A percentile compares a stretch with the other conserved stretches of the same genome.
phyloP scores from a whole-genome alignment of 2,329 filamentous ascomycete genomes.

The Scedosporium aurantiacum region DNA sequence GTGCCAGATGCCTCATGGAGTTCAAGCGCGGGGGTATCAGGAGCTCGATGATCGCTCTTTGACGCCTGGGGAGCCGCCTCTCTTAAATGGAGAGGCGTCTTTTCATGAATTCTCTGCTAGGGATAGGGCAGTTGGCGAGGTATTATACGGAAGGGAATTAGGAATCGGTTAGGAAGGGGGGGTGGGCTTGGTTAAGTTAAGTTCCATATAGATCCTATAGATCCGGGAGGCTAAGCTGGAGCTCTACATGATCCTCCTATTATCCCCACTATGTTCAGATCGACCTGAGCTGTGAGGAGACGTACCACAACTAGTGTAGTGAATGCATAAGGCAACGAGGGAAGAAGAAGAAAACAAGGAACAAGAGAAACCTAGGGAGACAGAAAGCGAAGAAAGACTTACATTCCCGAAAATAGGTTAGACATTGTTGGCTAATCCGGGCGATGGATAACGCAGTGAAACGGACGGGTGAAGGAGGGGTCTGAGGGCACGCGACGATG shows the following conservation, averaged over 20 bases:
- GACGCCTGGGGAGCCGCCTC: background rate
- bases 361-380: background rate
- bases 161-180: background rate
- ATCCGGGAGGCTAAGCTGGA: background rate
- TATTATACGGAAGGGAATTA: background rate
- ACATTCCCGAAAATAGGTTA: slow-evolving; percentile 53
- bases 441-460: slow-evolving; percentile 10
- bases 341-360: background rate
- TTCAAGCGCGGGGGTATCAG: background rate
- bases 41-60: background rate
- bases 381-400: slow-evolving; percentile 24
- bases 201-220: background rate
- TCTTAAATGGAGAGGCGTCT: background rate
- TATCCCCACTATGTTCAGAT: background rate
- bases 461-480: background rate
- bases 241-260: background rate
- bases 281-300: background rate
- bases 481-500: background rate
- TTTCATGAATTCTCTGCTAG: background rate
- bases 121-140: background rate
- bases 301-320: background rate
- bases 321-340: background rate
- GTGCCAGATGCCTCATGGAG: background rate
- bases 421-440: slow-evolving; percentile 34
- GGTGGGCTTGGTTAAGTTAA: background rate